Evolutionary conservation across 805 yeast species (phyloP), one percentile per base, ranked within the genome.

Genomic region (Torulaspora delbrueckii): DNA sequence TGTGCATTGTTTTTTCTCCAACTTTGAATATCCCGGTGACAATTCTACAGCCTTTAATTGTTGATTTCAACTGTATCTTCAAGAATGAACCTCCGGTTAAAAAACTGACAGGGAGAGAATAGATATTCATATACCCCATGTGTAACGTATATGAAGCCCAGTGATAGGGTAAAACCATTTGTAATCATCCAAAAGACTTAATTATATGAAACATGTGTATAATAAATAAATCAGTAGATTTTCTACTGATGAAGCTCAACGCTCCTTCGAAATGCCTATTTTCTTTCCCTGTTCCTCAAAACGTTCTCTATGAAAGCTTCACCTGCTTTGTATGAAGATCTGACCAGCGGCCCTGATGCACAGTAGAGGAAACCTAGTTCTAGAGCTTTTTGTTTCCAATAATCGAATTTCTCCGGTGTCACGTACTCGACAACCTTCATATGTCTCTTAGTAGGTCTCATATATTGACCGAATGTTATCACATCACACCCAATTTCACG

Each of bases 361-460:
- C 96, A 95, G 63, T 93, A 91, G 40, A 89, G 71, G 75, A 93
- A 93, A 1, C 99, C 99, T 77, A 91, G 69, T 35, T 86, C 87
- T 52, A 84, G 65, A 0, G 99, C 98, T 8, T 74, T 76, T 46
- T 84, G 80, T 59, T 82, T 88, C 99, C 99, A 93, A 63, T 84
- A 75, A 49, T 90, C 96, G 64, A 93, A 93, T 66, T 88, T 89
- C 56, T 86, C 96, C 2, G 99, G 99, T 22, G 81, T 84, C 14
- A 93, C 79, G 59, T 93, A 93, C 56, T 91, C 97, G 8, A 87
- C 96, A 35, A 93, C 99, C 71, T 90, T 90, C 95, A 93, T 89
- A 67, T 93, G 99, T 62, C 99, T 82, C 69, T 86, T 93, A 1
- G 99, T 93, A 37, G 99, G 99, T 65, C 99, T 78, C 97, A 93